These are phyloP conservation scores for Crithidia expoeki DNA, from an alignment of 208 protist genomes.

Conservation along the genomic window DNA sequence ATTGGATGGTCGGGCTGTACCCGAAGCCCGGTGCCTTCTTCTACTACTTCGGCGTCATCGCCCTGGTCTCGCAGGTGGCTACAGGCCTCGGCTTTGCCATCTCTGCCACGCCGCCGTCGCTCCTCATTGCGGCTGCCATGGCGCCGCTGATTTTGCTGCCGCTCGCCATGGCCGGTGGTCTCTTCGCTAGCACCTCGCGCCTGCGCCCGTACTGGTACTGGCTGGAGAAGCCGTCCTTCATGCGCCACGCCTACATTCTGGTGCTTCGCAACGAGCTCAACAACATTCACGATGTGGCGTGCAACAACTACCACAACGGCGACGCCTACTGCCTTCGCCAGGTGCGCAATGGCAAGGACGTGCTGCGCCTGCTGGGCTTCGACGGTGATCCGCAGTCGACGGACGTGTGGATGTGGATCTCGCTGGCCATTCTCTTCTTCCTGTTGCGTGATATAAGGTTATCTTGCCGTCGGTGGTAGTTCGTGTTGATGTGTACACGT, in stretches of 20 bases:
- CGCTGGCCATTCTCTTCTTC: conserved; percentile 55
- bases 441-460: conserved; percentile 41
- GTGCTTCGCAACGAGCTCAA: conserved; percentile 71
- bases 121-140: conserved; percentile 49
- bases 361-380: conserved; percentile 62
- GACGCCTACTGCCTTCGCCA: conserved; percentile 57
- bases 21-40: conserved; percentile 55
- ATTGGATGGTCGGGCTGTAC: conserved; percentile 67
- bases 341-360: conserved; percentile 48
- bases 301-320: conserved; percentile 48
- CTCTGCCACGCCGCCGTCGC: conserved; percentile 38
- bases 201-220: conserved; percentile 84
- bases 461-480: conserved; percentile 40
- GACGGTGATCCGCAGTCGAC: conserved; percentile 50
- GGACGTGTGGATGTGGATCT: conserved; percentile 68
- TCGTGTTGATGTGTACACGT: no score
- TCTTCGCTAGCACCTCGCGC: conserved; percentile 65
- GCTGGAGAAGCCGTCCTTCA: conserved; percentile 77
- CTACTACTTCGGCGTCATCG: conserved; percentile 55
- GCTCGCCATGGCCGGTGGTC: conserved; percentile 60
- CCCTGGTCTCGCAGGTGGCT: conserved; percentile 53
- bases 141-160: conserved; percentile 69
- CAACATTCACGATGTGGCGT: conserved; percentile 51
- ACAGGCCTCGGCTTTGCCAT: conserved; percentile 64
- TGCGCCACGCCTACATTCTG: conserved; percentile 71